Base-by-base conservation (phyloP, 768 basidiomycete species). In the Lactifluus rugatus region DNA sequence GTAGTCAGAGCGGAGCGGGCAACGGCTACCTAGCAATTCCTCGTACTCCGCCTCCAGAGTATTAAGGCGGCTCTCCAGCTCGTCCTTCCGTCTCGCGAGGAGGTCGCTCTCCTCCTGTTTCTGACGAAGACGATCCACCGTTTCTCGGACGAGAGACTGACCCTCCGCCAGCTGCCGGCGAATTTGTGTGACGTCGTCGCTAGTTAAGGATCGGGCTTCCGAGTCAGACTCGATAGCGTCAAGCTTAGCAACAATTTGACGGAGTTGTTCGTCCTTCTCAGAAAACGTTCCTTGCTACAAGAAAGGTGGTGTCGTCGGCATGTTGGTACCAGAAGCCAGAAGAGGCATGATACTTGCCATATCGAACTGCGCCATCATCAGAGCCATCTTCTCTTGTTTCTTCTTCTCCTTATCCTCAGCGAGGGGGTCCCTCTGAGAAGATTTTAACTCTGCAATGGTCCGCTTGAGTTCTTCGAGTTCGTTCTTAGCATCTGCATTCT, bases 291-390 rank as follows among this genome's bases (percentile, higher is more conserved):
- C 91, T 75, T 93, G 89, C 89, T 90, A 64, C 52, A 45, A 28
- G 31, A 23, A 51, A 36, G 28, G 45, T n/a, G 11, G 21, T 41
- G 17, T 61, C 49, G 65, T 46, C 63, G 62, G 46, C 10, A 55
- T 17, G 11, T 26, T 10, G n/a, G 42, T 37, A 48, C n/a, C 19
- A 52, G 17, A 45, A 14, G 21, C 26, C 32, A 16, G n/a, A 2
- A 31, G 8, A 9, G 21, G 48, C 16, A 57, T 51, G 46, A 54
- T 57, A 75, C 87, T 67, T 64, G 95, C 95, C 61, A 88, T 81
- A 72, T 98, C 94, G 65, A 99, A 95, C 71, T 95, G 94, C 58
- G 95, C 92, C 95, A 99, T 97, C 92, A 99, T 96, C 64, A 93
- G 77, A 9, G 92, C 93, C 89, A 99, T 91, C 80, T 97, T 97